Conservation (phyloP, 2,329 filamentous ascomycete genomes). For the Nannizzia gypsea region DNA sequence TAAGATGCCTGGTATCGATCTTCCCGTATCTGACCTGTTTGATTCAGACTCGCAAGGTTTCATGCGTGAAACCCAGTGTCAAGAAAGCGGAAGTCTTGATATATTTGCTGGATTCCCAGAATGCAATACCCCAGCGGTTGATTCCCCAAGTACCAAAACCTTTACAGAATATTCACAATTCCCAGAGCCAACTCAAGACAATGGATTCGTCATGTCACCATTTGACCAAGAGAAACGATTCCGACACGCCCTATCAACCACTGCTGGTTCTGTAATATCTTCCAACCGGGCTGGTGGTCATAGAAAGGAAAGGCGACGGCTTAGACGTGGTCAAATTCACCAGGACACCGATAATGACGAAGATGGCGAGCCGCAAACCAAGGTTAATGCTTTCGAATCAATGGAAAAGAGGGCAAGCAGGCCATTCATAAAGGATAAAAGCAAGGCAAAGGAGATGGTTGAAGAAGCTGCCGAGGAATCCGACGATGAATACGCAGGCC, state of each 20-base stretch:
- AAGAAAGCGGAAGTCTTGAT: conserved; percentile 29
- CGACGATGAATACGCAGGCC: conserved; percentile 91
- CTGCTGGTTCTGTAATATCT: conserved; percentile 56
- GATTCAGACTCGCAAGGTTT: conserved; percentile 52
- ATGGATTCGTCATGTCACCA: conserved; percentile 60
- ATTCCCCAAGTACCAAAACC: conserved; percentile 26
- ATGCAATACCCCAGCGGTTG: conserved; percentile 24
- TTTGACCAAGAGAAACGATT: conserved; percentile 57
- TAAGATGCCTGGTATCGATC: conserved; percentile 40
- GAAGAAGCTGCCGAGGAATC: conserved; percentile 94
- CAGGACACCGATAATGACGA: conserved; percentile 38
- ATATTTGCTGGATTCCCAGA: conserved; percentile 34
- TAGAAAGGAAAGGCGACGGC: conserved; percentile 34
- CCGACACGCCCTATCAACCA: conserved; percentile 52
- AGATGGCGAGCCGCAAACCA: conserved; percentile 29
- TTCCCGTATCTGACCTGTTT: conserved; percentile 48
- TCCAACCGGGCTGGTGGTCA: conserved; percentile 52
- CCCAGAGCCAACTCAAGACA: conserved; percentile 69
- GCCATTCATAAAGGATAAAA: conserved; percentile 71
- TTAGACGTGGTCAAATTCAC: conserved; percentile 36
- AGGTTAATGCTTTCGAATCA: conserved; percentile 50
- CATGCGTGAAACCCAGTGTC: conserved; percentile 46
- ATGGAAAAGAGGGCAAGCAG: conserved; percentile 51
- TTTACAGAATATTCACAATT: conserved; percentile 57
- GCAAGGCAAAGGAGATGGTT: conserved; percentile 74